These are phyloP conservation scores for Cicer pinnatifidum DNA, from an alignment of 306 rosid species.

Conservation along the genomic window DNA sequence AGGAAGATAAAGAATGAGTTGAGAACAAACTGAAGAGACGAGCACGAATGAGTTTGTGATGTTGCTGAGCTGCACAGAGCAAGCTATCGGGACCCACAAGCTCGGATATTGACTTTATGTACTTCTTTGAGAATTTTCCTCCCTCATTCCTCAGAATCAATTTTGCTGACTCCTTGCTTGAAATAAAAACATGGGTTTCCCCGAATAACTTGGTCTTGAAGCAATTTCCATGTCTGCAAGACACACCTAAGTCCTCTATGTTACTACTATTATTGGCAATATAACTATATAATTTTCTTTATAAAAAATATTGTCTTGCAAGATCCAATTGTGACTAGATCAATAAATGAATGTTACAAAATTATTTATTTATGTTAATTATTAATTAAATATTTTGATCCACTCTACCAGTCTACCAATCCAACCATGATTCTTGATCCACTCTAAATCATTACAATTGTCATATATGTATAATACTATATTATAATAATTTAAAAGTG, in stretches of 20 bases:
- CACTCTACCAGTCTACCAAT: too few species aligned
- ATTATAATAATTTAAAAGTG: too few species aligned
- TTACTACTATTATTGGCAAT: too few species aligned
- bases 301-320: too few species aligned
- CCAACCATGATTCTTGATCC: too few species aligned
- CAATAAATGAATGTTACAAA: too few species aligned
- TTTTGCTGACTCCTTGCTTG: slow-evolving; percentile 68
- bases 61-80: slow-evolving; percentile 62
- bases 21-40: slow-evolving; percentile 62
- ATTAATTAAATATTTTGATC: too few species aligned
- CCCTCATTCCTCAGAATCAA: slow-evolving; percentile 61
- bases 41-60: slow-evolving; percentile 72
- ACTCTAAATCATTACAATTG: too few species aligned
- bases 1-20: slow-evolving; percentile 46
- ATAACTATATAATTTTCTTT: too few species aligned
- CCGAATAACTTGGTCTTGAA: slow-evolving; percentile 79
- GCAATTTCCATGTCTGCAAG: slow-evolving; percentile 70
- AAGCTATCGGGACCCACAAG: slow-evolving; percentile 70
- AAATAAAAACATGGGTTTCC: slow-evolving; percentile 71
- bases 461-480: too few species aligned
- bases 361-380: too few species aligned
- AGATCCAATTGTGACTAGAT: too few species aligned
- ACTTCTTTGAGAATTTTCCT: slow-evolving; percentile 73
- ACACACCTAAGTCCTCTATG: neutral
- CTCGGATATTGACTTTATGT: slow-evolving; percentile 65